Conservation (phyloP, 768 basidiomycete species). For the Russula abietina region DNA sequence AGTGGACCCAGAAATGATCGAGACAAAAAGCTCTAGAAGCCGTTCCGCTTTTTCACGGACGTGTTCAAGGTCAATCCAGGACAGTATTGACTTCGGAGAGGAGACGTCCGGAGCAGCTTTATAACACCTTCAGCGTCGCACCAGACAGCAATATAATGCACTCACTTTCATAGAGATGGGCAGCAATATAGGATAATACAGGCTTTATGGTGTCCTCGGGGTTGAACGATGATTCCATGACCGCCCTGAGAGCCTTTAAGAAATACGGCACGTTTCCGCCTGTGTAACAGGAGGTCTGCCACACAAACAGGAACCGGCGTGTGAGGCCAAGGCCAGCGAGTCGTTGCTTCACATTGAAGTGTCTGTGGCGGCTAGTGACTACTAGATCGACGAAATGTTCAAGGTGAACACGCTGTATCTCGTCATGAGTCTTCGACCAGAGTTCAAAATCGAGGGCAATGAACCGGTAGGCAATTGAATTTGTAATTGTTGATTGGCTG, state of each 20-base stretch:
- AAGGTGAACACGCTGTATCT: conserved; percentile 73
- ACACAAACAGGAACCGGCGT: conserved; percentile 69
- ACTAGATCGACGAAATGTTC: conserved; percentile 78
- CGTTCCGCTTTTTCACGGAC: conserved; percentile 58
- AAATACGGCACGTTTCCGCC: conserved; percentile 45
- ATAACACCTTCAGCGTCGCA: not conserved
- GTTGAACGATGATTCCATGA: conserved; percentile 61
- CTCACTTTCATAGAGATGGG: conserved; percentile 66
- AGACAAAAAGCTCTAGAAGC: conserved; percentile 59
- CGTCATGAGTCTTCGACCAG: conserved; percentile 66
- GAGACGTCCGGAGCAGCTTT: conserved; percentile 21
- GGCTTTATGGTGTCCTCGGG: conserved; percentile 79
- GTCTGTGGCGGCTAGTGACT: conserved; percentile 60
- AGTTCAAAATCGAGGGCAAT: conserved; percentile 88
- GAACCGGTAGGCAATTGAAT: conserved; percentile 72
- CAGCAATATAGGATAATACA: conserved; percentile 76
- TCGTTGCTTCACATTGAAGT: conserved; percentile 73
- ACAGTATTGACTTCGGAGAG: conserved; percentile 54
- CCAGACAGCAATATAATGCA: not conserved
- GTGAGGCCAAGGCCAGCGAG: conserved; percentile 66
- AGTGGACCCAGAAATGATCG: conserved; percentile 49
- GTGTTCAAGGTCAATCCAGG: conserved; percentile 46
- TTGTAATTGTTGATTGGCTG: conserved; percentile 78
- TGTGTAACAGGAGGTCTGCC: conserved; percentile 75
- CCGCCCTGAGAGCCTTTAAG: conserved; percentile 53